Conservation (phyloP, 768 basidiomycete genomes). For the Lentinula sp. region DNA sequence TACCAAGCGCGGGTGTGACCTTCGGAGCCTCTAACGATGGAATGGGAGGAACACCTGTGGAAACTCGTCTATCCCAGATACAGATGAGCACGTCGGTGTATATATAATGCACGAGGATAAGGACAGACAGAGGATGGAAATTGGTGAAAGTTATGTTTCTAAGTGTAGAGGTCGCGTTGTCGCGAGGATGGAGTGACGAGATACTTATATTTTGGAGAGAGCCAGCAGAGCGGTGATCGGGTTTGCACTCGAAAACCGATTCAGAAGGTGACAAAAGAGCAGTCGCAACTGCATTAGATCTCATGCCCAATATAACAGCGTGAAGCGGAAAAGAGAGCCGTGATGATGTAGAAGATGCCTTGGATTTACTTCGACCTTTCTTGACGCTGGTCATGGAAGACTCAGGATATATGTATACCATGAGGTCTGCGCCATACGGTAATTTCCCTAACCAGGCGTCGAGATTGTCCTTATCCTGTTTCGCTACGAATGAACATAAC, state of each 20-base stretch:
- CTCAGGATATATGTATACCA: slow-evolving; percentile 32
- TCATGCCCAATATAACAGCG: background rate
- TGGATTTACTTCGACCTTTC: background rate
- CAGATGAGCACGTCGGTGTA: slow-evolving; percentile 82
- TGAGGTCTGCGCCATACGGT: slow-evolving; percentile 58
- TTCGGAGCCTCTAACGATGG: slow-evolving; percentile 20
- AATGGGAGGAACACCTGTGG: slow-evolving; percentile 26
- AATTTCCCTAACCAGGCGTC: slow-evolving; percentile 12
- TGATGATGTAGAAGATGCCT: background rate
- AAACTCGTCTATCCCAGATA: slow-evolving; percentile 77
- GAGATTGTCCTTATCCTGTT: background rate
- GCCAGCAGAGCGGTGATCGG: slow-evolving; percentile 13
- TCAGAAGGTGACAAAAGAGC: background rate
- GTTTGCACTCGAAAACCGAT: background rate
- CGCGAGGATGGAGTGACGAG: slow-evolving; percentile 19
- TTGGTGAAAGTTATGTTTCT: slow-evolving; percentile 39
- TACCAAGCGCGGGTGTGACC: slow-evolving; percentile 25
- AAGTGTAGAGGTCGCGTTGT: background rate
- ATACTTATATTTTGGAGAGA: slow-evolving; percentile 21
- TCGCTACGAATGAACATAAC: slow-evolving; percentile 21
- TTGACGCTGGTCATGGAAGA: background rate
- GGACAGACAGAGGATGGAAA: slow-evolving; percentile 57
- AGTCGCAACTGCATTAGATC: background rate
- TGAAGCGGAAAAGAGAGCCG: background rate
- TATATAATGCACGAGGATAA: slow-evolving; percentile 79